A percentile compares a stretch with the other conserved stretches of the same genome.
Evolutionary conservation across 2,329 filamentous ascomycete species (phyloP).

Genomic region (Dothideomycetes sp.): DNA sequence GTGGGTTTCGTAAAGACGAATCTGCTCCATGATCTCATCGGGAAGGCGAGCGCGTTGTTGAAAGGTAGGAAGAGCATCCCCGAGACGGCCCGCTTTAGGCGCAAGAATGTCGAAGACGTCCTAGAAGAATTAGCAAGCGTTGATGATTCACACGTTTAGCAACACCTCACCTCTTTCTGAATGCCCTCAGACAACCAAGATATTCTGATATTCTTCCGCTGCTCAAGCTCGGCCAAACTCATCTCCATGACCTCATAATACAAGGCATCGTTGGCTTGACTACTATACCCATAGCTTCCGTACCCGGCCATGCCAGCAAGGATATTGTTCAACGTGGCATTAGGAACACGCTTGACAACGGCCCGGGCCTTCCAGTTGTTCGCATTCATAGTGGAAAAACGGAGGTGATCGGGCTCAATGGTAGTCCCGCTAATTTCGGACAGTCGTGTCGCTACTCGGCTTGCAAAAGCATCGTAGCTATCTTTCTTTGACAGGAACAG

Average conservation of each 20-base stretch:
- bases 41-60: slow-evolving; percentile 71
- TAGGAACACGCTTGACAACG: slow-evolving; percentile 61
- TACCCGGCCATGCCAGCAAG: slow-evolving; percentile 55
- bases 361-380: slow-evolving; percentile 66
- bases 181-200: slow-evolving; percentile 83
- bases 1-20: slow-evolving; percentile 75
- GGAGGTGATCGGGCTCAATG: slow-evolving; percentile 74
- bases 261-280: slow-evolving; percentile 53
- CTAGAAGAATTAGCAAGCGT: too few relatives aligned
- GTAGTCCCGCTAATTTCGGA: slow-evolving; percentile 24
- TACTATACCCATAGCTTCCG: slow-evolving; percentile 55
- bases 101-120: slow-evolving; percentile 76
- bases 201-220: slow-evolving; percentile 77
- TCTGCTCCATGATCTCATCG: slow-evolving; percentile 60
- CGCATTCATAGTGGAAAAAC: slow-evolving; percentile 78
- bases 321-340: slow-evolving; percentile 66
- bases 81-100: slow-evolving; percentile 70
- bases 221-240: slow-evolving; percentile 84
- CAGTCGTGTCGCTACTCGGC: slow-evolving; percentile 70
- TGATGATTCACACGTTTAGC: too few relatives aligned
- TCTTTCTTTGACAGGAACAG: slow-evolving; percentile 79
- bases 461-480: slow-evolving; percentile 75
- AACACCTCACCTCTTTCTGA: slow-evolving; percentile 62
- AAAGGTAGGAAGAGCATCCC: slow-evolving; percentile 65
- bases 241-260: slow-evolving; percentile 94